Base-by-base conservation (phyloP, 495 filamentous ascomycete species). In the Trichoderma virens region DNA sequence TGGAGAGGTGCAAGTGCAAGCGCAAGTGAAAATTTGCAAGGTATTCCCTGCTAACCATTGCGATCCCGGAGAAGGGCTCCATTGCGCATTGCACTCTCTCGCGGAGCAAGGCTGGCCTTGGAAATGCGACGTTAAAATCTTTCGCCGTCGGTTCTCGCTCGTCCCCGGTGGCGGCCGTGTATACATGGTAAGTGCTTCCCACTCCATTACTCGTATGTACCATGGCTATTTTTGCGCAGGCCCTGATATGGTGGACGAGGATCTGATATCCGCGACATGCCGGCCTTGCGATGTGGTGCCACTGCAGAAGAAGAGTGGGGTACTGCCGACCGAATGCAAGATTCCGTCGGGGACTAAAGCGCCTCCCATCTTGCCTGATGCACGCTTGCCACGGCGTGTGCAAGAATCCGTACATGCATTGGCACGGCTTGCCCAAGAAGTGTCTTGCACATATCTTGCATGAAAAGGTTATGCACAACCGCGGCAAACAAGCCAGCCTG, bases 341-440 rank as follows among this genome's bases (percentile, higher is more conserved):
- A 56, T 56, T 56, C 51, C 51, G 51, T 56, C 51, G 51, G 51
- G 51, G 51, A 56, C 51, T 56, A 56, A 56, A 56, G 51, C 51
- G 51, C 51, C 51, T 8, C 51, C 30, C 51, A 56, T 56, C 51
- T 56, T 56, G 51, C 51, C 51, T 56, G 51, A 56, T 56, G 51
- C 51, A 56, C 27, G 51, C 51, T 56, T 56, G 25, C 25, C 27
- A 56, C 23, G 51, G 25, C 51, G 51, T 56, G 51, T 56, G 51
- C 51, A 56, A 56, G 51, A 56, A 28, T 56, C 25, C 51, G 16
- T 56, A 56, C 51, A 28, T 56, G 51, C 51, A 56, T 56, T 25
- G 14, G 25, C 27, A 56, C 30, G 51, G 4, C 51, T 30, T 56
- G 13, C 23, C 11, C 23, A 31, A 56, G 1, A 3, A 56, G 1